phyloP scores from a whole-genome alignment of 257 asterid genomes.

The Petunia secreta region DNA sequence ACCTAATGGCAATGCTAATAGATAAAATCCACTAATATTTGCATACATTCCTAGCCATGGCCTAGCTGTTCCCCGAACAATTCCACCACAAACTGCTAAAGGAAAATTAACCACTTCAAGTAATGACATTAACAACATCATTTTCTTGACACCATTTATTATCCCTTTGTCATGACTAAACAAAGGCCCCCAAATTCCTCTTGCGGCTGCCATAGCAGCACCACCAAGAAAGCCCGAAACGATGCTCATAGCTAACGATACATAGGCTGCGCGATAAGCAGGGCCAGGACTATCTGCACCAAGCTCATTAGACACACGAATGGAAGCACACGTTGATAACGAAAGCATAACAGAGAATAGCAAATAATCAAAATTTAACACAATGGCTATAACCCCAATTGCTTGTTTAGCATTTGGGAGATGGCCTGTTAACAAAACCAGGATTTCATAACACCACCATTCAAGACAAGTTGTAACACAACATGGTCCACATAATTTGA shows the following conservation, averaged over 20 bases:
- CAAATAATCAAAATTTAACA: constrained; percentile 78
- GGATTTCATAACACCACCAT: constrained; percentile 94
- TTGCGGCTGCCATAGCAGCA: constrained; percentile 47
- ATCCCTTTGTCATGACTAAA: constrained; percentile 61
- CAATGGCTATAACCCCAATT: constrained; percentile 70
- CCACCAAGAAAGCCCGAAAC: constrained; percentile 59
- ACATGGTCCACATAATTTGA: constrained; percentile 70
- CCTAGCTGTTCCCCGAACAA: constrained; percentile 85
- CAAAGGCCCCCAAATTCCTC: constrained; percentile 73
- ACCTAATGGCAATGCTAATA: constrained; percentile 73
- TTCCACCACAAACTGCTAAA: constrained; percentile 78
- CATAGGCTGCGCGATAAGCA: constrained; percentile 55
- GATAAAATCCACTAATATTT: constrained; percentile 68
- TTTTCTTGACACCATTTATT: constrained; percentile 47
- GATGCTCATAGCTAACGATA: constrained; percentile 40
- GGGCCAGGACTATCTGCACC: constrained; percentile 55
- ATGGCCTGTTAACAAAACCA: constrained; percentile 70
- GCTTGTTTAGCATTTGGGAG: constrained; percentile 58
- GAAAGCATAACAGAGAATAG: constrained; percentile 77
- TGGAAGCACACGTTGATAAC: constrained; percentile 65
- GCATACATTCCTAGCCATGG: constrained; percentile 87
- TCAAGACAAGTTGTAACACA: constrained; percentile 88
- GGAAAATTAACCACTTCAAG: constrained; percentile 84
- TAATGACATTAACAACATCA: constrained; percentile 62
- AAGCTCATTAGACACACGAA: constrained; percentile 86